phyloP scores from a whole-genome alignment of 805 yeast genomes.

The Ogataea ganodermae region DNA sequence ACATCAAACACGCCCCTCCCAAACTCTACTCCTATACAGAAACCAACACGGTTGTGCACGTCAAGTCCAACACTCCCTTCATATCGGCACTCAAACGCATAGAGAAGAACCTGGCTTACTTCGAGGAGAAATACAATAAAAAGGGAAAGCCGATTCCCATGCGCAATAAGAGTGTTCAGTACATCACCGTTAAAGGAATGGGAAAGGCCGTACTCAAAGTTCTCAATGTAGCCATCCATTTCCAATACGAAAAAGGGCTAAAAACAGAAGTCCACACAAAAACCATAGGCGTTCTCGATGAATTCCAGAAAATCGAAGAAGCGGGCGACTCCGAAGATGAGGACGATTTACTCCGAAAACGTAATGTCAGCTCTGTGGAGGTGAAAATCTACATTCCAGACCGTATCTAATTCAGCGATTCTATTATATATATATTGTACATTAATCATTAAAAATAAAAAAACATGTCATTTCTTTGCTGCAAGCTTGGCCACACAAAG shows the following conservation, averaged over 20 bases:
- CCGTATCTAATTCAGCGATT: not conserved
- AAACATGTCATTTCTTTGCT: not conserved
- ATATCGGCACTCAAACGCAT: constrained; percentile 71
- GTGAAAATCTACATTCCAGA: constrained; percentile 36
- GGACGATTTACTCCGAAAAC: constrained; percentile 40
- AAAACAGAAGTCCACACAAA: constrained; percentile 64
- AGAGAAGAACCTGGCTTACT: constrained; percentile 45
- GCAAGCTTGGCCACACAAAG: constrained; percentile 37
- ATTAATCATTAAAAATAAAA: constrained; percentile 1
- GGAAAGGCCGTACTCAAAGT: constrained; percentile 71
- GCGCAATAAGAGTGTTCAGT: constrained; percentile 33
- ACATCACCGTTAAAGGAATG: constrained; percentile 68
- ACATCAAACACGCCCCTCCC: constrained; percentile 58
- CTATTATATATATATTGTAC: constrained; percentile 2
- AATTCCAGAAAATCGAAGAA: constrained; percentile 37
- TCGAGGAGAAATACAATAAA: constrained; percentile 43
- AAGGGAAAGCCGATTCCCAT: constrained; percentile 34
- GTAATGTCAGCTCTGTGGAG: constrained; percentile 53
- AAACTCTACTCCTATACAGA: constrained; percentile 44
- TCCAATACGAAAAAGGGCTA: constrained; percentile 50
- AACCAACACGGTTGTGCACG: constrained; percentile 49
- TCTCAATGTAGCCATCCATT: constrained; percentile 61
- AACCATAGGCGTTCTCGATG: constrained; percentile 72
- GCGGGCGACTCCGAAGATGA: constrained; percentile 16
- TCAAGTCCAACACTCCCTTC: constrained; percentile 70